Conservation (phyloP, 345 rosid genomes). For the Eucalyptus marginata region DNA sequence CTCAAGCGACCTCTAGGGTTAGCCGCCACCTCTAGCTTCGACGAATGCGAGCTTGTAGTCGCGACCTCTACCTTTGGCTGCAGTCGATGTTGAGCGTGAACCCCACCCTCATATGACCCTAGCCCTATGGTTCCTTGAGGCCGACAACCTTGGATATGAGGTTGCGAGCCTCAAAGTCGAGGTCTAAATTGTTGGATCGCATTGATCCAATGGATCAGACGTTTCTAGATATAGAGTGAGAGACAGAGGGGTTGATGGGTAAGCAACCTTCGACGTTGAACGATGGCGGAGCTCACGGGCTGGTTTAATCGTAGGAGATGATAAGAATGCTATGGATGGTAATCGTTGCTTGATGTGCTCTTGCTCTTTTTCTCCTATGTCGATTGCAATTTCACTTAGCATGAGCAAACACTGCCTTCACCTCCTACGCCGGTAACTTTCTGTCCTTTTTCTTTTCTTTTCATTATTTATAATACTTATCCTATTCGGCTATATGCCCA, state of each 20-base stretch:
- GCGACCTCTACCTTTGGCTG: not conserved
- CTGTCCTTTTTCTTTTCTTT: no score
- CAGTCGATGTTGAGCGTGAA: not conserved
- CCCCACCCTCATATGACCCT: not conserved
- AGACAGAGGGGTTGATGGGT: not conserved
- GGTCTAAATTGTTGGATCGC: no score
- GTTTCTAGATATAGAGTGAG: not conserved
- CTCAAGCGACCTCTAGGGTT: no score
- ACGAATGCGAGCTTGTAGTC: no score
- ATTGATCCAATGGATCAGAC: no score
- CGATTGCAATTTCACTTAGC: not conserved
- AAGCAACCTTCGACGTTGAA: not conserved
- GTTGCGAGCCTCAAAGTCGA: no score
- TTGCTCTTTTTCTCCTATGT: not conserved
- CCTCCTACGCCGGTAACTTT: not conserved
- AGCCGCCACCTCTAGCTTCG: no score
- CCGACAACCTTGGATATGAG: no score
- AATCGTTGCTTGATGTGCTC: not conserved
- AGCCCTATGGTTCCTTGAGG: no score
- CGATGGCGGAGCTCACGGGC: not conserved
- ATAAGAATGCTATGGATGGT: not conserved
- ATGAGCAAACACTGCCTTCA: not conserved
- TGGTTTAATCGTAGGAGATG: not conserved
- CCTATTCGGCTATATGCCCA: no score
- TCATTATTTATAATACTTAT: no score